Conservation (phyloP, 2,329 filamentous ascomycete species). For the Plectosphaerella plurivora region DNA sequence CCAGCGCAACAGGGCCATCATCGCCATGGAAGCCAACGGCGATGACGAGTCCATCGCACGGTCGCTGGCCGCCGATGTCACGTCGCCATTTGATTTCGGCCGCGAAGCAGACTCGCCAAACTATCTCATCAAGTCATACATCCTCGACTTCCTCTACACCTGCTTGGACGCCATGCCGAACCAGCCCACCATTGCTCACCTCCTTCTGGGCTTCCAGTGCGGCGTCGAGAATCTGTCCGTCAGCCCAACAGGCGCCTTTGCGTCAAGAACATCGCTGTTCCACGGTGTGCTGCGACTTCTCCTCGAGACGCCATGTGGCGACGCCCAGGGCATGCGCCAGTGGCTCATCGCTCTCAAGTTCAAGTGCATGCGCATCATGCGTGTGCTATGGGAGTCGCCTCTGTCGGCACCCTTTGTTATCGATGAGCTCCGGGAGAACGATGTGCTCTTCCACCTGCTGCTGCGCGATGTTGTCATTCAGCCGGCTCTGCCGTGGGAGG, state of each 20-base stretch:
- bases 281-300: conserved; percentile 74
- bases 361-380: conserved; percentile 67
- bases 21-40: conserved; percentile 78
- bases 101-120: conserved; percentile 64
- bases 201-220: conserved; percentile 83
- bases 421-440: conserved; percentile 72
- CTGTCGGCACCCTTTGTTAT: conserved; percentile 73
- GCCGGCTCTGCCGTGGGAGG: conserved; percentile 70
- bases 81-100: conserved; percentile 66
- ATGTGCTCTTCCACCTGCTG: conserved; percentile 76
- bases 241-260: conserved; percentile 65
- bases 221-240: conserved; percentile 66
- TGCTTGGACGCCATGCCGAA: conserved; percentile 72
- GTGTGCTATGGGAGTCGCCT: conserved; percentile 77
- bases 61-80: conserved; percentile 66
- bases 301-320: conserved; percentile 61
- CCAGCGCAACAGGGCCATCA: conserved; percentile 78
- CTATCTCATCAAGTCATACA: conserved; percentile 77
- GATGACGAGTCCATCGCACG: conserved; percentile 76
- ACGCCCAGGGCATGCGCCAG: conserved; percentile 55
- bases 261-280: conserved; percentile 70
- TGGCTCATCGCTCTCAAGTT: conserved; percentile 69
- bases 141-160: conserved; percentile 80
- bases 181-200: conserved; percentile 82
- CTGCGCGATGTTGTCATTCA: conserved; percentile 67